phyloP scores from a whole-genome alignment of 2,329 filamentous ascomycete species.

The Botrytis cinerea region DNA sequence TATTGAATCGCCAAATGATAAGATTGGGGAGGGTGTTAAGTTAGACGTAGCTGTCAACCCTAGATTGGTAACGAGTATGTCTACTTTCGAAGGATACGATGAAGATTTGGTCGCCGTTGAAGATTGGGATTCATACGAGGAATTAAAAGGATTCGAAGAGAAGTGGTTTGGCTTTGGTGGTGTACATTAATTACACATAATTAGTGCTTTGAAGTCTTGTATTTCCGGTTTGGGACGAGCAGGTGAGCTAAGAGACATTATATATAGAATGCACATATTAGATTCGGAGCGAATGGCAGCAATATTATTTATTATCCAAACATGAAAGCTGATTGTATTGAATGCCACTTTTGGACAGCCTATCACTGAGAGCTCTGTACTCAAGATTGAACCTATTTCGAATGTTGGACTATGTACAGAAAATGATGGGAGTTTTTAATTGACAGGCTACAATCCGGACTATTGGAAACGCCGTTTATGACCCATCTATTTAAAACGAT shows the following conservation, averaged over 20 bases:
- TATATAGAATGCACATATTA: neutral
- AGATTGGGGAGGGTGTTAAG: slow-evolving; percentile 29
- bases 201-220: neutral
- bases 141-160: slow-evolving; percentile 31
- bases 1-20: slow-evolving; percentile 30
- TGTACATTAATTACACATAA: slow-evolving; percentile 21
- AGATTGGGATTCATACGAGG: slow-evolving; percentile 32
- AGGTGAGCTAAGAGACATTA: neutral
- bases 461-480: neutral
- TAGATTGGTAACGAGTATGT: slow-evolving; percentile 27
- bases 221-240: neutral
- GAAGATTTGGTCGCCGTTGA: slow-evolving; percentile 27
- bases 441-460: neutral
- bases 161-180: slow-evolving; percentile 32
- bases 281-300: neutral
- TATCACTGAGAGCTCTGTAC: neutral
- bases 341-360: neutral
- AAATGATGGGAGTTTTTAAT: neutral
- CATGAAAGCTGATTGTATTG: neutral
- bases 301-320: neutral
- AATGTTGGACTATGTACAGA: neutral
- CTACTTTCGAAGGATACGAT: slow-evolving; percentile 29
- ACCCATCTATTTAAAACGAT: neutral
- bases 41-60: slow-evolving; percentile 26
- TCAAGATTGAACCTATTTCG: neutral